These are phyloP conservation scores for Gyromitra esculenta DNA, from an alignment of 2,329 filamentous ascomycete species.

Conservation along the genomic window DNA sequence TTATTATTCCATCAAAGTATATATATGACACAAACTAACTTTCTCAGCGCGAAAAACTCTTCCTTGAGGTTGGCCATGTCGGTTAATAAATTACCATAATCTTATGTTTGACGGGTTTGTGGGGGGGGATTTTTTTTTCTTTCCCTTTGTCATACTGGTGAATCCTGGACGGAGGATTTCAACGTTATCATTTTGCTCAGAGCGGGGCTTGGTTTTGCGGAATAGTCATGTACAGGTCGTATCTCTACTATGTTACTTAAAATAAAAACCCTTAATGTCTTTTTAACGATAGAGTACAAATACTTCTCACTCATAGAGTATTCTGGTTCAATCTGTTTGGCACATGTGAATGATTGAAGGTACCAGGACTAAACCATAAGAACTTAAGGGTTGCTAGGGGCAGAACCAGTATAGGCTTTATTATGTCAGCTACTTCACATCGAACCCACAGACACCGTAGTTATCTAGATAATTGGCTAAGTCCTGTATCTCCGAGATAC, in stretches of 20 bases:
- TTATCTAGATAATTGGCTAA: no score
- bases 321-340: background rate
- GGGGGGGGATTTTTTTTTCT: background rate
- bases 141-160: background rate
- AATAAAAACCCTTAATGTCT: background rate
- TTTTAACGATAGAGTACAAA: background rate
- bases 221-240: background rate
- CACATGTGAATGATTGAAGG: background rate
- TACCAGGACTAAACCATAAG: background rate
- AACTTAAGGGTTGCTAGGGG: no score
- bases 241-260: background rate
- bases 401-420: no score
- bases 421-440: no score
- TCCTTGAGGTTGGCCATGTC: conserved; percentile 56
- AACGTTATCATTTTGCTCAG: background rate
- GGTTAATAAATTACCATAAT: conserved; percentile 26
- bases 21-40: background rate
- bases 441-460: no score
- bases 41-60: conserved; percentile 59
- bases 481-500: no score
- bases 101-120: background rate
- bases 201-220: background rate
- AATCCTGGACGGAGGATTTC: background rate
- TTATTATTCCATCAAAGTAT: background rate
- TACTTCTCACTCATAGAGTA: no score